A percentile compares a stretch with the other conserved stretches of the same genome.
Conservation (phyloP, 495 filamentous ascomycete species). For the Trichoderma virens region DNA sequence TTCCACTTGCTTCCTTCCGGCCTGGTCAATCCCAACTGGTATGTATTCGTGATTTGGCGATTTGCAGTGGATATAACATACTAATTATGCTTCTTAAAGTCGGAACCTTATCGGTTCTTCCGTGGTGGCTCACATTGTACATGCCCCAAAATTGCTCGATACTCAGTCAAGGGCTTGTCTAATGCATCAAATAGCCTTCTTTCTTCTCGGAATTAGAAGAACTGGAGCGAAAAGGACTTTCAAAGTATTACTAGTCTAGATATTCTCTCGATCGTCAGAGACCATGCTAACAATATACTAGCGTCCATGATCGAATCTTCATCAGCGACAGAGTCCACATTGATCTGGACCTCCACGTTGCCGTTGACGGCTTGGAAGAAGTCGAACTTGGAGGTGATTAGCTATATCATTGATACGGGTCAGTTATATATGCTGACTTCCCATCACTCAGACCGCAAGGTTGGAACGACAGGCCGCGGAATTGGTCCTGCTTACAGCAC, state of each 20-base stretch:
- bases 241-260: not conserved
- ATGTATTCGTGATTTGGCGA: not conserved
- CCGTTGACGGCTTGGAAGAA: constrained; percentile 79
- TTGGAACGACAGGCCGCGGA: constrained; percentile 53
- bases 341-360: constrained; percentile 73
- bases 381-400: constrained; percentile 49
- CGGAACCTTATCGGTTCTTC: constrained; percentile 82
- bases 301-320: constrained; percentile 18
- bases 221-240: not conserved
- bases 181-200: constrained; percentile 28
- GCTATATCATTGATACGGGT: not conserved
- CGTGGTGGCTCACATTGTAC: constrained; percentile 72
- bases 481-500: constrained; percentile 79
- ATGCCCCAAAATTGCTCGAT: not conserved
- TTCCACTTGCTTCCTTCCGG: constrained; percentile 64
- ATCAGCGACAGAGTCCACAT: constrained; percentile 62
- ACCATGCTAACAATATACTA: not conserved
- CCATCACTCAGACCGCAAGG: constrained; percentile 22
- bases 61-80: not conserved
- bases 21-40: constrained; percentile 63
- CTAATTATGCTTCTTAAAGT: constrained; percentile 9
- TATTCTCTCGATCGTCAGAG: not conserved
- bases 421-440: not conserved
- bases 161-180: not conserved
- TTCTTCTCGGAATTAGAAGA: constrained; percentile 67